Base-by-base conservation (phyloP, 768 basidiomycete genomes). In the Lentinula sp. region DNA sequence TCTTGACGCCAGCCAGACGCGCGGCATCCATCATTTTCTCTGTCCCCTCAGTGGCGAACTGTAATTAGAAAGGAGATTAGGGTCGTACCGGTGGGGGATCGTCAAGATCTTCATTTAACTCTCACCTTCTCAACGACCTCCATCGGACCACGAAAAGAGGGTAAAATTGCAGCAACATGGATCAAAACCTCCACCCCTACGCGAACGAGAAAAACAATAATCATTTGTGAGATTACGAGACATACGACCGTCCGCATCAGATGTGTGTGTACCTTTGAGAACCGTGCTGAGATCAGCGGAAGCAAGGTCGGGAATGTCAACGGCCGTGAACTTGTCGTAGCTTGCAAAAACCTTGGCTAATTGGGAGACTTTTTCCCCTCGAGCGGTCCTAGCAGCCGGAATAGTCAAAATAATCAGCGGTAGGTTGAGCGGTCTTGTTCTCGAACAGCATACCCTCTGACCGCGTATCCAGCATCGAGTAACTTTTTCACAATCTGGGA, bases 181-280 rank as follows among this genome's bases (percentile, higher is more conserved):
- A 65, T 65, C 51, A 81, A 69, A 5, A 70, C 79, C 35, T 75
- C 73, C 18, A 78, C 73, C 3, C 73, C 77, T 68, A 76, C 73
- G 31, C 53, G 28, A 34, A 37, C 13, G 7, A 28, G 28, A 18
- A 46, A 53, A 32, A 37, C 15, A 15, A 5, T 32, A 15, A 31
- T 15, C 10, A 6, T 46, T 3, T 18, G 3, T 2, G n/a, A 15
- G 16, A 16, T 16, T 1, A 15, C 15, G 9, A 21, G 34, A 23
- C 15, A 34, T 8, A 56, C 8, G 21, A 9, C 8, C 21, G 5
- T 48, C 2, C n/a, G 16, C 8, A 48, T 28, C 7, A 23, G 6
- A 11, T 23, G 28, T 32, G n/a, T 48, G 45, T 31, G 18, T 52
- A 56, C 60, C 60, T 32, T 46, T 18, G 34, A 61, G 40, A 7